A percentile compares a stretch with the other conserved stretches of the same genome.
phyloP scores from a whole-genome alignment of 768 basidiomycete species.

The Lentinus brumalis region DNA sequence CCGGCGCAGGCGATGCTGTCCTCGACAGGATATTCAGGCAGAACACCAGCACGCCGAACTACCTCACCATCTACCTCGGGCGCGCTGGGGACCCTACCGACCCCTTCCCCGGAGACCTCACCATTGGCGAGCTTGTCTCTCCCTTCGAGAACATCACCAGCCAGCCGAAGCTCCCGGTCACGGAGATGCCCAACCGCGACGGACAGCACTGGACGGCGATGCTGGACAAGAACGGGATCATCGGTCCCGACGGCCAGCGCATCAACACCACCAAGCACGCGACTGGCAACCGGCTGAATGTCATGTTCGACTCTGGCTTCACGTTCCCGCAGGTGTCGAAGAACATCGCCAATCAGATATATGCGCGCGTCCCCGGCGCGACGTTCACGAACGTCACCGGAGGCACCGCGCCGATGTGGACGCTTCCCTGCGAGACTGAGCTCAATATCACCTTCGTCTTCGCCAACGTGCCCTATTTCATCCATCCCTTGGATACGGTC shows the following conservation, averaged over 20 bases:
- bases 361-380: slow-evolving; percentile 35
- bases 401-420: slow-evolving; percentile 29
- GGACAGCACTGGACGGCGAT: slow-evolving; percentile 38
- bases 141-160: slow-evolving; percentile 31
- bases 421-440: slow-evolving; percentile 35
- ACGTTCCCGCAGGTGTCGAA: slow-evolving; percentile 38
- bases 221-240: slow-evolving; percentile 33
- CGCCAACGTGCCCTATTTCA: slow-evolving; percentile 30
- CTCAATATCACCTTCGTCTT: slow-evolving; percentile 35
- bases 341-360: slow-evolving; percentile 41
- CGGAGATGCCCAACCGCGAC: slow-evolving; percentile 19
- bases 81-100: slow-evolving; percentile 33
- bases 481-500: slow-evolving; percentile 37
- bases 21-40: slow-evolving; percentile 37
- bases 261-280: slow-evolving; percentile 37
- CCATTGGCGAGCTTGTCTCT: slow-evolving; percentile 31
- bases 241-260: slow-evolving; percentile 37
- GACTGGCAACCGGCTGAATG: slow-evolving; percentile 33
- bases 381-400: slow-evolving; percentile 22
- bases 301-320: slow-evolving; percentile 34
- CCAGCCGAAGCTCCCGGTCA: slow-evolving; percentile 32
- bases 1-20: slow-evolving; percentile 27
- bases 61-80: slow-evolving; percentile 33
- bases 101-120: slow-evolving; percentile 32
- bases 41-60: slow-evolving; percentile 35